phyloP scores from a whole-genome alignment of 2,329 filamentous ascomycete species.

The Pseudogymnoascus sp. region DNA sequence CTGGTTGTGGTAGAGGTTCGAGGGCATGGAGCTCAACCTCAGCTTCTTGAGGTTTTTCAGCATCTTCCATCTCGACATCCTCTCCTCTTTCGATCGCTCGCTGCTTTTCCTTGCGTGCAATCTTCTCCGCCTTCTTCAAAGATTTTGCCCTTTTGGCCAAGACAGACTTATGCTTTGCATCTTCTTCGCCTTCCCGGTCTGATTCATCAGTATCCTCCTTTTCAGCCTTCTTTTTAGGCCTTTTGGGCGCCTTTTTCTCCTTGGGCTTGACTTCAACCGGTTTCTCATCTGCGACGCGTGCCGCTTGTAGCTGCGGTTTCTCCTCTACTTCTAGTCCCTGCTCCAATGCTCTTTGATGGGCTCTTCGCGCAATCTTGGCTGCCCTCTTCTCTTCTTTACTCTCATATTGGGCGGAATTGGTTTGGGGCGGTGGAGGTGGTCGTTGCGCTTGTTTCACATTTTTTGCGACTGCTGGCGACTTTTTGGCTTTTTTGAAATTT shows the following conservation, averaged over 20 bases:
- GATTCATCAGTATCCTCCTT: constrained; percentile 18
- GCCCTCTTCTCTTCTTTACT: constrained; percentile 14
- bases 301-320: not conserved
- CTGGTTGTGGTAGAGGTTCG: constrained; percentile 73
- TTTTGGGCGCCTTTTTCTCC: constrained; percentile 18
- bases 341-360: constrained; percentile 15
- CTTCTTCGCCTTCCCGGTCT: constrained; percentile 10
- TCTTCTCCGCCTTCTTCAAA: constrained; percentile 40
- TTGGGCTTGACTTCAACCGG: constrained; percentile 17
- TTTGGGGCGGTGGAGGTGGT: not conserved
- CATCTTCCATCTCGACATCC: constrained; percentile 23
- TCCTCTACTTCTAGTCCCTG: constrained; percentile 2
- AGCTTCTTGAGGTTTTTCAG: constrained; percentile 27
- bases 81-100: constrained; percentile 28
- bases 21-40: constrained; percentile 57
- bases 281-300: constrained; percentile 2
- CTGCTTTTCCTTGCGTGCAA: constrained; percentile 28
- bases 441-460: constrained; percentile 11
- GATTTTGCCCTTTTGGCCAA: constrained; percentile 51
- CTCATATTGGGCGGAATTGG: constrained; percentile 1
- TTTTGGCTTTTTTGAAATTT: not conserved
- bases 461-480: not conserved
- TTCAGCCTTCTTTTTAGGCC: constrained; percentile 13
- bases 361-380: constrained; percentile 13
- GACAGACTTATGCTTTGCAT: constrained; percentile 38